Evolutionary conservation across 2,329 filamentous ascomycete genomes (phyloP), one percentile per base, ranked within the genome.

Genomic region (Claviceps humidiphila): DNA sequence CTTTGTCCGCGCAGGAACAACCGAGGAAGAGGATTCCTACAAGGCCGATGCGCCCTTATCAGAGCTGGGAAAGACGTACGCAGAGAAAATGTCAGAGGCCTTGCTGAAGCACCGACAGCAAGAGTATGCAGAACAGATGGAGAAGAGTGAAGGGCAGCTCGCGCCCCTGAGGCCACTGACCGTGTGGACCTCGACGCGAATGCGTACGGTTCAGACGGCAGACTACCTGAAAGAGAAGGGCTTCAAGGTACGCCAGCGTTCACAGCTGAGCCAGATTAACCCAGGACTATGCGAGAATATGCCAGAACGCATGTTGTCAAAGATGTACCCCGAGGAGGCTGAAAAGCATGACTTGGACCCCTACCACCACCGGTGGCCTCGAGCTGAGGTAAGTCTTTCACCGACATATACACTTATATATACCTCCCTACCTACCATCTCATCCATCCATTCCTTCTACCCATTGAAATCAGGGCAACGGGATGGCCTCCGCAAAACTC

Each of bases 181-280:
- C 0, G 84, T 98, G 41, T 98, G 93, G 94, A 95, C 90, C 2
- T 97, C 90, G 4, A 98, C 91, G 0, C 78, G 93, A 47, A 80
- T 89, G 59, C 80, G 91, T 55, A 95, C 93, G 1, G 83, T 95
- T 9, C 89, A 98, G 67, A 98, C 94, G 1, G 83, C 89, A 1
- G 82, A 90, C 50, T 84, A 82, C 58, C 76, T 98, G n/a, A 81
- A 84, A 57, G 78, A 84, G 13, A 78, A 80, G 57, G 90, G 89
- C 2, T 95, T 87, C 71, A 87, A 87, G 60, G 85, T 97, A 47
- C 82, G 88, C 17, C 93, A 97, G 68, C 81, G 93, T 53, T 91
- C 90, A 47, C 91, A 98, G 66, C 89, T 98, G 84, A 95, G 90
- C 63, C 90, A 97, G 70, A 81, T 98, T 63, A 96, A 98, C 63